Percentiles rank a stretch among this genome's conserved stretches.
These are phyloP conservation scores for Coemansia sp. DNA, from an alignment of 192 early-diverging fungal genomes.

Conservation along the genomic window DNA sequence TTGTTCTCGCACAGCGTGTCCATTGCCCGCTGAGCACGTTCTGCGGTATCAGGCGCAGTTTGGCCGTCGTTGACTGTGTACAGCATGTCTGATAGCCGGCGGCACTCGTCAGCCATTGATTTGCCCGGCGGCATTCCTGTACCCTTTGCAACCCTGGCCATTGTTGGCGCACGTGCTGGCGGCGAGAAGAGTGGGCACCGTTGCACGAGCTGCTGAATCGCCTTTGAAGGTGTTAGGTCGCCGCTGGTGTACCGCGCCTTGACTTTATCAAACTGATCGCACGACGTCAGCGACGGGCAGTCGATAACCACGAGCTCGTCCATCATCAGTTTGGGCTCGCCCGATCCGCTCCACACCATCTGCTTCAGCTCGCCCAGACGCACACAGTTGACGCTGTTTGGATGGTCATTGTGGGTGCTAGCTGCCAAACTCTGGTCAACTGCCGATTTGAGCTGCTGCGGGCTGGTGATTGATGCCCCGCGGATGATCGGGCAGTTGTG, in stretches of 20 bases:
- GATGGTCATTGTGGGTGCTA: constrained; percentile 11
- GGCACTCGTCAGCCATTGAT: constrained; percentile 54
- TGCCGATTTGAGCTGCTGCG: constrained; percentile 35
- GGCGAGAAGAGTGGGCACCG: constrained; percentile 38
- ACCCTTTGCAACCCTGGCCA: not conserved
- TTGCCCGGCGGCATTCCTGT: constrained; percentile 23
- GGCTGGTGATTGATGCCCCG: constrained; percentile 46
- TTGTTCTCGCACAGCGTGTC: constrained; percentile 34
- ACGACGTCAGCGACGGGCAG: constrained; percentile 40
- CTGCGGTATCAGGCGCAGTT: not conserved
- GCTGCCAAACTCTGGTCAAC: constrained; percentile 25
- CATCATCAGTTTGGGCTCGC: constrained; percentile 31
- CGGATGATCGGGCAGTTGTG: constrained; percentile 54
- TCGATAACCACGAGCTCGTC: constrained; percentile 28
- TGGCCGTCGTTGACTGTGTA: constrained; percentile 31
- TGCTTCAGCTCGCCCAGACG: constrained; percentile 20
- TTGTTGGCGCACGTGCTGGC: constrained; percentile 11
- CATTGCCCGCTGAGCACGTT: constrained; percentile 26
- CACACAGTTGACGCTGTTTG: constrained; percentile 14
- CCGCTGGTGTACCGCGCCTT: constrained; percentile 28
- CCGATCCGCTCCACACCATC: constrained; percentile 20
- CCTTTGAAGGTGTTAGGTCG: constrained; percentile 27
- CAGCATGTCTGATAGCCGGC: constrained; percentile 45
- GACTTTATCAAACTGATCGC: constrained; percentile 27
- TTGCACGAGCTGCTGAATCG: constrained; percentile 32